Base-by-base conservation (phyloP, 345 rosid genomes). In the Linum usitatissimum region DNA sequence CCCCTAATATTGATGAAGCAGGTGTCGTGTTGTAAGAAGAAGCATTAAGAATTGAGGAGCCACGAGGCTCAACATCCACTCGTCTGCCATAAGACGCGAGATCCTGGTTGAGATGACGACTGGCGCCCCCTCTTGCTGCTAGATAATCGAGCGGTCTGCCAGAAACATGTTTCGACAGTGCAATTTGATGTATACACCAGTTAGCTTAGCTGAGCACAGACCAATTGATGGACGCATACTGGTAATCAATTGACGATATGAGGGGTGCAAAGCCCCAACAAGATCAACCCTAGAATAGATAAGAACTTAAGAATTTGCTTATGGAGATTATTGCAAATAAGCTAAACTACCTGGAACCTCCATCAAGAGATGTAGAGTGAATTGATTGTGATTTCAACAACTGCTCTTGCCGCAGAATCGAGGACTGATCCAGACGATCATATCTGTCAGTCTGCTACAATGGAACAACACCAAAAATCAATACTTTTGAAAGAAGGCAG, bases 131-230 rank as follows among this genome's bases (percentile, higher is more conserved):
- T 73, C 97, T 84, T 75, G 90, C 88, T 77, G 90, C 78, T 78
- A 86, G 96, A 79, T 85, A 88, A 70, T 86, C 92, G 66, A 83
- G 63, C 80, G 82, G 92, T 86, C 96, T 86, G 96, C 96, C 95
- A 93, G 87, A 93, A 87, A 90, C 73, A 79, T 64, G 76, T 74
- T 80, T 84, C 84, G 71, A 77, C 97, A 93, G 97, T 80, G 83
- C 59, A 71, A 68, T 65, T 67, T 61, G 72, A 70, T 70, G 62
- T 71, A 65, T 64, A 67, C 64, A 75, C 75, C 68, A 70, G 58
- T 76, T 66, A 77, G 64, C 64, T 71, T 53, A 60, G 65, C 59
- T 71, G 59, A 66, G 73, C 63, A 68, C 42, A 77, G 62, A 70
- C 68, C 55, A 23, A 23, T 23, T 23, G 28, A 23, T 23, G 28